Conservation (phyloP, 345 rosid genomes). For the Populus simonii region DNA sequence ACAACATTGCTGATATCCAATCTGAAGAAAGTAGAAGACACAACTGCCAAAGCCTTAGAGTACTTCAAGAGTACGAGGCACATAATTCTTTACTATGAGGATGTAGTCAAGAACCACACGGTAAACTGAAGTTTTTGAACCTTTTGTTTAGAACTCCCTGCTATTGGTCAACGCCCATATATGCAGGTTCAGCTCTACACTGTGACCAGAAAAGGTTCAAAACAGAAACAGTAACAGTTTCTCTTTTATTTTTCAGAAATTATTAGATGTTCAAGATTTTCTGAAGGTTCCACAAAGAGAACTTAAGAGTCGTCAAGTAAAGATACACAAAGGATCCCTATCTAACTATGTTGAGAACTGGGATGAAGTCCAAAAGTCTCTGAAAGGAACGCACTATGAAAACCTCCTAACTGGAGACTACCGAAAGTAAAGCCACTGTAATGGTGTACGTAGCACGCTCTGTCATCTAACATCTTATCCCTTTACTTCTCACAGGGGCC, state of each 20-base stretch:
- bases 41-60: slow-evolving; percentile 64
- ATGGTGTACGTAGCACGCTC: slow-evolving; percentile 25
- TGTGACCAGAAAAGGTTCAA: neutral
- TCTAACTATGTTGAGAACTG: slow-evolving; percentile 69
- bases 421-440: slow-evolving; percentile 38
- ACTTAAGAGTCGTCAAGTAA: slow-evolving; percentile 84
- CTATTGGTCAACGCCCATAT: neutral
- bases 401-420: slow-evolving; percentile 52
- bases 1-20: slow-evolving; percentile 54
- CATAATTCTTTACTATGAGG: slow-evolving; percentile 80
- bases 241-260: slow-evolving; percentile 44
- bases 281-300: slow-evolving; percentile 69
- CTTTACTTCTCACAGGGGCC: slow-evolving; percentile 25
- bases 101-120: slow-evolving; percentile 73
- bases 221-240: neutral
- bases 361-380: slow-evolving; percentile 60
- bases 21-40: slow-evolving; percentile 68
- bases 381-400: slow-evolving; percentile 64
- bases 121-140: slow-evolving; percentile 41
- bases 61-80: slow-evolving; percentile 81
- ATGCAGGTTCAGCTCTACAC: neutral
- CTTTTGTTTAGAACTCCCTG: neutral
- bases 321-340: slow-evolving; percentile 81
- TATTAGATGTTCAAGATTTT: slow-evolving; percentile 73
- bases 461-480: neutral